These are phyloP conservation scores for Coccinonectria pachysandricola DNA, from an alignment of 2,329 filamentous ascomycete genomes.

Conservation along the genomic window DNA sequence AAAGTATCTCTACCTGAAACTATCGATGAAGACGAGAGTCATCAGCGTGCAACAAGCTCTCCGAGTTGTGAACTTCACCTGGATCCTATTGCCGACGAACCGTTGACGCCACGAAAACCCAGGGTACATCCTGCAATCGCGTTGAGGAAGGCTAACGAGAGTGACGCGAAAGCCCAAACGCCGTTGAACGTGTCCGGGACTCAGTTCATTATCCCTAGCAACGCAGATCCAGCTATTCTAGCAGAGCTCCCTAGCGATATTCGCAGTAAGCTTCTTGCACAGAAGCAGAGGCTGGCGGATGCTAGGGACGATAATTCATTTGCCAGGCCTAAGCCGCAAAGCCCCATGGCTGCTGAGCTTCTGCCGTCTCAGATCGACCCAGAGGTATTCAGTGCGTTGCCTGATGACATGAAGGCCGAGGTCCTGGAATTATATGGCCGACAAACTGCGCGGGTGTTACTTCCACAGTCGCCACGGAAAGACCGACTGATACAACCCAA, in stretches of 20 bases:
- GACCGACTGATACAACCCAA: slow-evolving; percentile 40
- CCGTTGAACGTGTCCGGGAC: slow-evolving; percentile 74
- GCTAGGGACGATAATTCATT: slow-evolving; percentile 18
- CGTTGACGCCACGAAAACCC: slow-evolving; percentile 41
- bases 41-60: slow-evolving; percentile 22
- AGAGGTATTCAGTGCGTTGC: slow-evolving; percentile 72
- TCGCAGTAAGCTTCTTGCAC: slow-evolving; percentile 59
- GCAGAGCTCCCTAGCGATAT: slow-evolving; percentile 80
- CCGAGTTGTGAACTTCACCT: slow-evolving; percentile 22
- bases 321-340: slow-evolving; percentile 26
- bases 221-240: slow-evolving; percentile 71
- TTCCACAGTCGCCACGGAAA: slow-evolving; percentile 46
- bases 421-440: slow-evolving; percentile 61
- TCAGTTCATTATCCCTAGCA: slow-evolving; percentile 81
- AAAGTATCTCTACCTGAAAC: slow-evolving; percentile 32
- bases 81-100: slow-evolving; percentile 48
- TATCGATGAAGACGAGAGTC: slow-evolving; percentile 39
- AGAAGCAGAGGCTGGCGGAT: slow-evolving; percentile 27
- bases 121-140: slow-evolving; percentile 44
- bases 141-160: slow-evolving; percentile 37
- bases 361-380: slow-evolving; percentile 76
- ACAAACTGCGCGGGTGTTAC: slow-evolving; percentile 24
- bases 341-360: slow-evolving; percentile 26
- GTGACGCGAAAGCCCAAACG: slow-evolving; percentile 47
- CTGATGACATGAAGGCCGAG: slow-evolving; percentile 77